Percentiles rank a stretch among this genome's conserved stretches.
Conservation (phyloP, 1,139 yeast species). For the Kurtzmaniella quercitrusa region DNA sequence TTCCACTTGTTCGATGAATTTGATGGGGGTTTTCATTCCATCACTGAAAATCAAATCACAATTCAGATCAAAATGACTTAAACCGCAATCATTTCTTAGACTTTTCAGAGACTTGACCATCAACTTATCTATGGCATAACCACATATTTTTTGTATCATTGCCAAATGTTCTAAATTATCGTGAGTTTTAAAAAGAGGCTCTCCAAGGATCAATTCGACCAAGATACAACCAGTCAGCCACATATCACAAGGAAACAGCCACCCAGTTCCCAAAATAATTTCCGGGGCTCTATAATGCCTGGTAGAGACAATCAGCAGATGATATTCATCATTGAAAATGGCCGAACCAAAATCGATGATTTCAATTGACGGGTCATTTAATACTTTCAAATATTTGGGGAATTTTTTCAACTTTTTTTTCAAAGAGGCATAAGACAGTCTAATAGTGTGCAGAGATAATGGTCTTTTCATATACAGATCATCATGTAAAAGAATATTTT, state of each 20-base stretch:
- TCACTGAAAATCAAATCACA: conserved; percentile 12
- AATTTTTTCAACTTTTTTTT: conserved; percentile 20
- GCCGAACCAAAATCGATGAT: conserved; percentile 97
- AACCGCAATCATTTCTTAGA: conserved; percentile 40
- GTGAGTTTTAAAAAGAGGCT: conserved; percentile 90
- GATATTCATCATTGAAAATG: conserved; percentile 89
- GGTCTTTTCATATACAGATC: conserved; percentile 40
- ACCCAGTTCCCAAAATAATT: conserved; percentile 86
- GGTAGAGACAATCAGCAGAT: conserved; percentile 86
- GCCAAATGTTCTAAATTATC: conserved; percentile 93
- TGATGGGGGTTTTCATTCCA: conserved; percentile 35
- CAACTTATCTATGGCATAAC: conserved; percentile 34
- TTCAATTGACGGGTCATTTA: conserved; percentile 77
- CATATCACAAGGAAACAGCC: conserved; percentile 90
- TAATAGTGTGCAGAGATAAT: conserved; percentile 31
- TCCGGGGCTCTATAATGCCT: conserved; percentile 98
- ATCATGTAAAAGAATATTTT: conserved; percentile 76
- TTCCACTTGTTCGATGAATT: conserved; percentile 50
- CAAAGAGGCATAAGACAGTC: conserved; percentile 27
- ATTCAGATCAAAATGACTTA: conserved; percentile 30
- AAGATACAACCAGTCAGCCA: conserved; percentile 97
- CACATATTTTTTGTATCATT: conserved; percentile 81
- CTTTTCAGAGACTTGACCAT: conserved; percentile 35
- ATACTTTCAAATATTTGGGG: conserved; percentile 46
- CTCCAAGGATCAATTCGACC: conserved; percentile 92